phyloP scores from a whole-genome alignment of 2,329 filamentous ascomycete species.

The Diaporthe ilicicola region DNA sequence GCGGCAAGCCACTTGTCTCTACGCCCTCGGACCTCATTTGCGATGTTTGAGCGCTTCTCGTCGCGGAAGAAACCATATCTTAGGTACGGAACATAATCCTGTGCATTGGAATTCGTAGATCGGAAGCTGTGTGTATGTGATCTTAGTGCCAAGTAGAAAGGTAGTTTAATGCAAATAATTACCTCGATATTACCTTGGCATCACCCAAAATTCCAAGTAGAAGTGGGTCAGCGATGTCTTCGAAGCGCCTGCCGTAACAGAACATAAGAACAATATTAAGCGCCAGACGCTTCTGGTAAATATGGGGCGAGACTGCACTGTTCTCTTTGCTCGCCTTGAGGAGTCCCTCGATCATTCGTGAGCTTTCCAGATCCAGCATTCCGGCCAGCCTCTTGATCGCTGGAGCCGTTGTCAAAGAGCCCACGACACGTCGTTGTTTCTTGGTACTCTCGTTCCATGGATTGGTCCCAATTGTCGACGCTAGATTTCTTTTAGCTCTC shows the following conservation, averaged over 20 bases:
- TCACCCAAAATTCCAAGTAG: constrained; percentile 16
- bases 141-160: neutral
- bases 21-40: constrained; percentile 1
- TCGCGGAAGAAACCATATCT: constrained; percentile 7
- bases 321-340: constrained; percentile 10
- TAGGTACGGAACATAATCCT: constrained; percentile 22
- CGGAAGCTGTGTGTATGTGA: neutral
- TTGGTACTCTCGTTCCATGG: constrained; percentile 27
- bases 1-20: constrained; percentile 18
- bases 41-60: neutral
- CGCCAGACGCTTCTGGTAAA: constrained; percentile 26
- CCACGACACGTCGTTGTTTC: constrained; percentile 27
- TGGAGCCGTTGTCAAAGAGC: constrained; percentile 20
- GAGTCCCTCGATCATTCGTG: neutral
- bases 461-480: constrained; percentile 25
- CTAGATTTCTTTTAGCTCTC: neutral
- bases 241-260: constrained; percentile 23
- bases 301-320: constrained; percentile 17
- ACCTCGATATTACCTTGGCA: constrained; percentile 25
- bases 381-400: constrained; percentile 19
- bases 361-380: constrained; percentile 24
- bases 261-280: constrained; percentile 25
- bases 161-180: neutral
- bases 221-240: constrained; percentile 21
- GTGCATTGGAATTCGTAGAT: constrained; percentile 21